Conservation (phyloP, 345 rosid species). For the Eucalyptus pauciflora region DNA sequence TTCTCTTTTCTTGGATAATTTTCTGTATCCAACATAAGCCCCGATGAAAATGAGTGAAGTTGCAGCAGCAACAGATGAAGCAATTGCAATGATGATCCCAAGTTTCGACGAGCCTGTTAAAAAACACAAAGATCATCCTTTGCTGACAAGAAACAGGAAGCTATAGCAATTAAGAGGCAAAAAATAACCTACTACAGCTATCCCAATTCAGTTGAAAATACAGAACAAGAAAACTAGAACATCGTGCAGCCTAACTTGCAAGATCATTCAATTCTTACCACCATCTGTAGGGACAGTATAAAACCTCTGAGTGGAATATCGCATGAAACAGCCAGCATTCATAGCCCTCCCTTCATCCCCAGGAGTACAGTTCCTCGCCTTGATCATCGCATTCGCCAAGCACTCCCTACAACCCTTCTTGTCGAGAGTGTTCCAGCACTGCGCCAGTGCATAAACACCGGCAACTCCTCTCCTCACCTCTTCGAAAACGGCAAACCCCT, state of each 20-base stretch:
- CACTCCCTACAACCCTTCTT: constrained; percentile 3
- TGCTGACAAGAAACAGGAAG: not conserved
- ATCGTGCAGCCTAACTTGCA: not conserved
- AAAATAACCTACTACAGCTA: not conserved
- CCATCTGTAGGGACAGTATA: not conserved
- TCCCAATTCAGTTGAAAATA: not conserved
- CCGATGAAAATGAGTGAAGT: not conserved
- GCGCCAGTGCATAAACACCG: constrained; percentile 11
- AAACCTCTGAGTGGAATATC: constrained; percentile 5
- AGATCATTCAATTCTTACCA: not conserved
- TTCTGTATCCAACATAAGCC: not conserved
- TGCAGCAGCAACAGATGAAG: not conserved
- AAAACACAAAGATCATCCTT: not conserved
- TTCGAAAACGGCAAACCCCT: not conserved
- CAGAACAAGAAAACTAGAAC: not conserved
- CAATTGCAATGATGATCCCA: not conserved
- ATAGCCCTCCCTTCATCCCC: constrained; percentile 11
- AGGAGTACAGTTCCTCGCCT: constrained; percentile 1
- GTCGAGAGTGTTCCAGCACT: constrained; percentile 18
- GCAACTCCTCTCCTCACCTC: not conserved
- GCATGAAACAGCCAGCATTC: constrained; percentile 18
- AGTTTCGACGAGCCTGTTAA: not conserved
- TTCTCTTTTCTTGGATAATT: not conserved
- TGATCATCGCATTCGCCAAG: constrained; percentile 1
- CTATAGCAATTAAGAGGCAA: not conserved